Base-by-base conservation (phyloP, 257 asterid species). In the Jaltomata sinuosa region DNA sequence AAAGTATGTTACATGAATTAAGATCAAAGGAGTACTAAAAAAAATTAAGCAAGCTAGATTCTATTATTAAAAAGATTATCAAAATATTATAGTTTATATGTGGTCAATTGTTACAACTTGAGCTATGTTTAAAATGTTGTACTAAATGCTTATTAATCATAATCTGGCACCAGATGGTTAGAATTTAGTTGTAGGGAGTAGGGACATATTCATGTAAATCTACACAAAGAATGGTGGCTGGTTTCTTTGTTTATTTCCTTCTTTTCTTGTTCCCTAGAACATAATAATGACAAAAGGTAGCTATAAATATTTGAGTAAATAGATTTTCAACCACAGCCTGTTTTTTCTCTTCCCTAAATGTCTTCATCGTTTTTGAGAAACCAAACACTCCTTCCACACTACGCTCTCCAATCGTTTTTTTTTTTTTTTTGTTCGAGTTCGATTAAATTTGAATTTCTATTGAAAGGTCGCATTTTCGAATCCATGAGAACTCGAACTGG, bases 221-320 rank as follows among this genome's bases (percentile, higher is more conserved):
- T 36, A 64, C 80, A 68, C 54, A 52, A 11, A 31, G n/a, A 12
- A 77, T 11, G 29, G 40, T 40, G 61, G 61, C 81, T 54, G 82
- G 11, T 27, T 29, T 81, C 14, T 85, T 67, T 74, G 65, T 57
- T 68, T 50, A 40, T 22, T 11, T 25, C 25, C 61, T 65, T 16
- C 12, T 74, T 85, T 61, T 82, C 57, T 59, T 57, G 36, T 74
- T 82, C 85, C 80, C 84, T 21, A 74, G 31, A 74, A 74, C 83
- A 54, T 53, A 85, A 50, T 54, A 77, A 42, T 49, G 88, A 76
- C 85, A 82, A 76, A 69, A 31, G 22, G 3, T 65, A 25, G 15
- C 25, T 85, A 11, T 3, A 45, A 69, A 67, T 76, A 76, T 47
- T 76, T 76, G 14, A 25, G 65, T 5, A 27, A 32, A 27, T 45